Evolutionary conservation across 2,329 filamentous ascomycete genomes (phyloP).

Genomic region (Pseudocercospora cruenta): DNA sequence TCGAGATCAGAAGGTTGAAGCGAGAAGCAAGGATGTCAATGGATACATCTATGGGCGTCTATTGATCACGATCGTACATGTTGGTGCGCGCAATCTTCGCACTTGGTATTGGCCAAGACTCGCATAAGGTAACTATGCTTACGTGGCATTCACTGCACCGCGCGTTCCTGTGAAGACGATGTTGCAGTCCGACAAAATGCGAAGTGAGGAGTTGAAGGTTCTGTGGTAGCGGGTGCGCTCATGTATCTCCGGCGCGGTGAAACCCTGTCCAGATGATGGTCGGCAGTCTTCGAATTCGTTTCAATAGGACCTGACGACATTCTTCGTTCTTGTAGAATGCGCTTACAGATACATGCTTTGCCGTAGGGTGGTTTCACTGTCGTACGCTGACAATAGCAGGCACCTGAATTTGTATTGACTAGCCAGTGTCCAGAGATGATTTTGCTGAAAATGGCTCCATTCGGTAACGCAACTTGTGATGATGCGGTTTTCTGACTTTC

Average conservation of each 20-base stretch:
- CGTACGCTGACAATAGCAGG: neutral
- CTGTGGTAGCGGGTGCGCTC: neutral
- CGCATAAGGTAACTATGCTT: neutral
- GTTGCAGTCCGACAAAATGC: neutral
- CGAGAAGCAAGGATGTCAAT: neutral
- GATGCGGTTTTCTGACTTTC: neutral
- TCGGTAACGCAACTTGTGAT: neutral
- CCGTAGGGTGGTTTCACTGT: neutral
- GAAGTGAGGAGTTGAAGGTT: neutral
- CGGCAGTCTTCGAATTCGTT: neutral
- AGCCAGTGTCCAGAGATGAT: conserved; percentile 7
- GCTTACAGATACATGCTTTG: neutral
- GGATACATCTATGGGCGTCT: neutral
- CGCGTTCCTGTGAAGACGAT: neutral
- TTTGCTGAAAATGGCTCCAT: conserved; percentile 2
- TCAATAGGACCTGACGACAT: neutral
- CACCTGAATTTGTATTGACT: neutral
- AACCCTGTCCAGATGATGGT: neutral
- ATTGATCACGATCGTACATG: neutral
- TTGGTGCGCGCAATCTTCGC: neutral
- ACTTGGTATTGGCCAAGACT: neutral
- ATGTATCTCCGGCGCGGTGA: neutral
- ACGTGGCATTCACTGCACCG: neutral
- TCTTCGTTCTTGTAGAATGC: neutral
- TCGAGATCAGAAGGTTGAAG: neutral